These are phyloP conservation scores for Suillus luteus DNA, from an alignment of 768 basidiomycete species.

Conservation along the genomic window DNA sequence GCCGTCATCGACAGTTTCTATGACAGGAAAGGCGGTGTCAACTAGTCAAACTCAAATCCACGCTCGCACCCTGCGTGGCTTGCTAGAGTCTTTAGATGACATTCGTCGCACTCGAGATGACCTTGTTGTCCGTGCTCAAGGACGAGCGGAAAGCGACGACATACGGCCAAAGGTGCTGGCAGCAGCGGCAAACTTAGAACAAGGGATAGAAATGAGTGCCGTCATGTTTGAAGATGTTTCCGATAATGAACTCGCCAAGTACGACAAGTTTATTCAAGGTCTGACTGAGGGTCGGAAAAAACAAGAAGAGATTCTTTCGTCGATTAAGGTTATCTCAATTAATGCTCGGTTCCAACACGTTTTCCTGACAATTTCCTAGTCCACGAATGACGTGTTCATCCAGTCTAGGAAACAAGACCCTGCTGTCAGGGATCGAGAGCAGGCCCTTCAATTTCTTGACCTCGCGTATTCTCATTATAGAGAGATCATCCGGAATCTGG, in stretches of 20 bases:
- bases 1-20: slow-evolving; percentile 60
- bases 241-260: slow-evolving; percentile 79
- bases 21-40: slow-evolving; percentile 33
- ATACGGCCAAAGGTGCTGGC: slow-evolving; percentile 67
- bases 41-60: slow-evolving; percentile 57
- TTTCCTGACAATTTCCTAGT: slow-evolving; percentile 37
- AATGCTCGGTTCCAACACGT: background rate
- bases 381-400: slow-evolving; percentile 72
- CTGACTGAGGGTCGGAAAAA: slow-evolving; percentile 52
- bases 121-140: slow-evolving; percentile 63
- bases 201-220: slow-evolving; percentile 70
- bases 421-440: slow-evolving; percentile 76
- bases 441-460: slow-evolving; percentile 80
- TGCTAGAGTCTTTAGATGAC: slow-evolving; percentile 81
- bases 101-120: slow-evolving; percentile 60
- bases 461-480: slow-evolving; percentile 84
- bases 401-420: slow-evolving; percentile 78
- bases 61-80: slow-evolving; percentile 68
- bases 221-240: slow-evolving; percentile 87
- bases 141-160: slow-evolving; percentile 68
- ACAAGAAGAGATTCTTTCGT: slow-evolving; percentile 65
- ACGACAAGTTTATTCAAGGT: slow-evolving; percentile 71
- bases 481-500: slow-evolving; percentile 81
- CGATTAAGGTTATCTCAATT: slow-evolving; percentile 60
- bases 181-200: slow-evolving; percentile 66